Conservation (phyloP, 169 alveolate species). For the Plasmodium reichenowi region DNA sequence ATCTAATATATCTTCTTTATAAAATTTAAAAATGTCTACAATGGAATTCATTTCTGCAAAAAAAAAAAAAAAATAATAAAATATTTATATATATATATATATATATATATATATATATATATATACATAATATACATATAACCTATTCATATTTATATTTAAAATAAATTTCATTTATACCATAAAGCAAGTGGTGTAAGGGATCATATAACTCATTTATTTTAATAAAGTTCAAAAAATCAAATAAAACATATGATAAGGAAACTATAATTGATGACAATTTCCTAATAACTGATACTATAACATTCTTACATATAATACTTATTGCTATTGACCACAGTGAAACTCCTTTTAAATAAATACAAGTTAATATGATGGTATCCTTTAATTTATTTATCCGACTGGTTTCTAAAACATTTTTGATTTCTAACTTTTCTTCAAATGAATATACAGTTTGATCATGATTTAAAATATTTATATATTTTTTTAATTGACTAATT, state of each 20-base stretch:
- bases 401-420: constrained; percentile 33
- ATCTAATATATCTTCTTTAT: constrained; percentile 72
- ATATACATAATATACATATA: constrained; percentile 4
- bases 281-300: constrained; percentile 68
- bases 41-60: constrained; percentile 73
- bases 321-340: constrained; percentile 71
- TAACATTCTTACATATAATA: constrained; percentile 68
- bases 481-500: constrained; percentile 56
- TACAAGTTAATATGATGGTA: constrained; percentile 59
- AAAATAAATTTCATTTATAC: constrained; percentile 20
- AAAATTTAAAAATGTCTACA: constrained; percentile 73
- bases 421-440: constrained; percentile 72
- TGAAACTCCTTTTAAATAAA: constrained; percentile 71
- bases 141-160: background rate
- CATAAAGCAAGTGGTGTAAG: constrained; percentile 62
- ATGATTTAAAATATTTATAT: constrained; percentile 68
- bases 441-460: constrained; percentile 65
- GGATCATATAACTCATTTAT: constrained; percentile 75
- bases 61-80: background rate
- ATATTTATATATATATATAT: constrained; percentile 4
- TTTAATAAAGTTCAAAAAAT: constrained; percentile 66
- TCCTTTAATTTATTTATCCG: constrained; percentile 70
- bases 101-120: constrained; percentile 14
- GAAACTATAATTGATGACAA: constrained; percentile 74
- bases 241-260: constrained; percentile 74